Conservation (phyloP, 2,329 filamentous ascomycete species). For the Zarea fungicola region DNA sequence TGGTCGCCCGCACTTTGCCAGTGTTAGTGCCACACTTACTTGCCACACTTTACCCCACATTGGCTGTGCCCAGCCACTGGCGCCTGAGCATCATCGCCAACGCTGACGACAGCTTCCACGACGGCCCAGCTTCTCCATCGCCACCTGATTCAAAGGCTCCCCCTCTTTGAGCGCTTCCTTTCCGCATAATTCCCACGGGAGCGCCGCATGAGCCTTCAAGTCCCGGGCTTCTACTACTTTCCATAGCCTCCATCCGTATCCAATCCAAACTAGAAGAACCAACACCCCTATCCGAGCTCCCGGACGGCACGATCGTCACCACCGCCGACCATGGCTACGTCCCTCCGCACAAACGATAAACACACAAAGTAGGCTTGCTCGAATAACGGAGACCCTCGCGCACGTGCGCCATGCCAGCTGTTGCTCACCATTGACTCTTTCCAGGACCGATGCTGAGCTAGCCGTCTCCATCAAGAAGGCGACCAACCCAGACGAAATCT, state of each 20-base stretch:
- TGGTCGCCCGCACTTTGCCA: background rate
- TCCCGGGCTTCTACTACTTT: background rate
- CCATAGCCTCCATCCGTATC: background rate
- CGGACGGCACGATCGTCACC: constrained; percentile 7
- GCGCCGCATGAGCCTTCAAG: background rate
- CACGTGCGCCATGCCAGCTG: too few relatives aligned
- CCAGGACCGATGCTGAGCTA: constrained; percentile 64
- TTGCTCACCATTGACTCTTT: background rate
- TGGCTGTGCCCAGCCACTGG: constrained; percentile 13
- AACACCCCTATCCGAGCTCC: constrained; percentile 10
- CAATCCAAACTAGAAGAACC: background rate
- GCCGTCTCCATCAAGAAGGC: constrained; percentile 67
- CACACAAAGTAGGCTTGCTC: constrained; percentile 9
- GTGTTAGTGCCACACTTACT: background rate
- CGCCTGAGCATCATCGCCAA: constrained; percentile 7
- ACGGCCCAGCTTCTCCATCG: constrained; percentile 3
- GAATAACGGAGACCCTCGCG: background rate
- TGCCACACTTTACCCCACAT: constrained; percentile 14
- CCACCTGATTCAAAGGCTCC: background rate
- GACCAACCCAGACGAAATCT: constrained; percentile 62
- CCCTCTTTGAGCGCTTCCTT: background rate
- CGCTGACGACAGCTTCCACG: constrained; percentile 17
- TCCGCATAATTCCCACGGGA: background rate
- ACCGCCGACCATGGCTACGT: constrained; percentile 10
- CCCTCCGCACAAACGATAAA: constrained; percentile 13